phyloP scores from a whole-genome alignment of 2,329 filamentous ascomycete genomes.

The Bimuria novae-zelandiae region DNA sequence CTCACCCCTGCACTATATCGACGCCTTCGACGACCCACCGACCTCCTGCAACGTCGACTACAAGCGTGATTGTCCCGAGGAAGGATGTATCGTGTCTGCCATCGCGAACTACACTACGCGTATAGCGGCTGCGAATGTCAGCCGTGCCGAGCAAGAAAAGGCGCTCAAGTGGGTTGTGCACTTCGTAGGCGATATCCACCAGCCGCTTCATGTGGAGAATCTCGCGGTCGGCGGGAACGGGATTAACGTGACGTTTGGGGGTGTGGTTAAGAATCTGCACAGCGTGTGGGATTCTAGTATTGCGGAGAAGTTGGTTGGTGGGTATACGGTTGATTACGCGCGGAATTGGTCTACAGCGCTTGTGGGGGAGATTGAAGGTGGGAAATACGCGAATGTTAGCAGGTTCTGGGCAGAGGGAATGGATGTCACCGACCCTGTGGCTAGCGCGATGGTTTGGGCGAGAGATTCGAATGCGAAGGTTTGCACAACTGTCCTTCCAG shows the following conservation, averaged over 20 bases:
- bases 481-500: constrained; percentile 48
- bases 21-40: constrained; percentile 56
- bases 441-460: constrained; percentile 49
- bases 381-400: constrained; percentile 41
- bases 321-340: constrained; percentile 46
- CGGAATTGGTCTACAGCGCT: constrained; percentile 46
- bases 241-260: constrained; percentile 51
- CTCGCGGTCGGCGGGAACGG: constrained; percentile 51
- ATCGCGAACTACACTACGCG: constrained; percentile 56
- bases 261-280: constrained; percentile 49
- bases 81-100: constrained; percentile 58
- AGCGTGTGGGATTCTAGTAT: constrained; percentile 53
- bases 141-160: constrained; percentile 44
- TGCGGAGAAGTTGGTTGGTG: constrained; percentile 49
- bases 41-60: constrained; percentile 54
- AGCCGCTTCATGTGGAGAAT: constrained; percentile 66
- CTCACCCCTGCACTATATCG: constrained; percentile 57
- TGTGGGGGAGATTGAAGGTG: constrained; percentile 45
- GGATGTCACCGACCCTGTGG: constrained; percentile 40
- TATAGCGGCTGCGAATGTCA: constrained; percentile 38
- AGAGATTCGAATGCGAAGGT: constrained; percentile 50
- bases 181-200: constrained; percentile 73
- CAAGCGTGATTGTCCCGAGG: constrained; percentile 56
- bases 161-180: constrained; percentile 57
- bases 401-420: constrained; percentile 45